Evolutionary conservation across 2,329 filamentous ascomycete genomes (phyloP).

Genomic region (Penicillium sp.): DNA sequence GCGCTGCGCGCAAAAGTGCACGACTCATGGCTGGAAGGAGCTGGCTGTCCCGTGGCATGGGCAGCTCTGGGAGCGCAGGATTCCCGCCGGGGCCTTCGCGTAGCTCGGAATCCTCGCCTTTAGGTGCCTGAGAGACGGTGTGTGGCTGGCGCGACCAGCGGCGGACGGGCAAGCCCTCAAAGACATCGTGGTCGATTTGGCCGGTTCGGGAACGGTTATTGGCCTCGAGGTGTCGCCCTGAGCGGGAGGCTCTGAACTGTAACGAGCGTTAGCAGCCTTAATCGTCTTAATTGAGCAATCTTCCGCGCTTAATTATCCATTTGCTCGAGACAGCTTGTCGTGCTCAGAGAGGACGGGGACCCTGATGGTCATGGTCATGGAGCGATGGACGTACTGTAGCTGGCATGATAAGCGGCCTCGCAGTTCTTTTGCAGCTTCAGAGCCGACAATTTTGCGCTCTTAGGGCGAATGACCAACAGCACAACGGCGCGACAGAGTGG

Average conservation of each 20-base stretch:
- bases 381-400: slow-evolving; percentile 35
- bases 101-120: slow-evolving; percentile 58
- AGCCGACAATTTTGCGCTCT: not conserved
- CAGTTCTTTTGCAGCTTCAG: slow-evolving; percentile 12
- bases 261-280: slow-evolving; percentile 14
- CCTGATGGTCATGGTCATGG: slow-evolving; percentile 1
- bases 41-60: slow-evolving; percentile 84
- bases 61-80: slow-evolving; percentile 65
- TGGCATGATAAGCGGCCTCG: slow-evolving; percentile 30
- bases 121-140: slow-evolving; percentile 65
- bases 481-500: not conserved
- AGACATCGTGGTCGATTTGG: slow-evolving; percentile 66
- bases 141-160: slow-evolving; percentile 81
- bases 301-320: not conserved
- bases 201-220: slow-evolving; percentile 43
- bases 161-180: slow-evolving; percentile 78
- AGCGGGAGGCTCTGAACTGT: slow-evolving; percentile 59
- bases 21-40: slow-evolving; percentile 78
- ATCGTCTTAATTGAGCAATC: not conserved
- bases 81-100: slow-evolving; percentile 29
- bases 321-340: not conserved
- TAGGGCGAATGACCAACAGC: not conserved
- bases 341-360: not conserved
- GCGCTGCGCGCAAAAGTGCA: slow-evolving; percentile 76
- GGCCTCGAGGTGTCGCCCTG: slow-evolving; percentile 59